phyloP scores from a whole-genome alignment of 495 filamentous ascomycete species.

The Barbatosphaeria neglecta region DNA sequence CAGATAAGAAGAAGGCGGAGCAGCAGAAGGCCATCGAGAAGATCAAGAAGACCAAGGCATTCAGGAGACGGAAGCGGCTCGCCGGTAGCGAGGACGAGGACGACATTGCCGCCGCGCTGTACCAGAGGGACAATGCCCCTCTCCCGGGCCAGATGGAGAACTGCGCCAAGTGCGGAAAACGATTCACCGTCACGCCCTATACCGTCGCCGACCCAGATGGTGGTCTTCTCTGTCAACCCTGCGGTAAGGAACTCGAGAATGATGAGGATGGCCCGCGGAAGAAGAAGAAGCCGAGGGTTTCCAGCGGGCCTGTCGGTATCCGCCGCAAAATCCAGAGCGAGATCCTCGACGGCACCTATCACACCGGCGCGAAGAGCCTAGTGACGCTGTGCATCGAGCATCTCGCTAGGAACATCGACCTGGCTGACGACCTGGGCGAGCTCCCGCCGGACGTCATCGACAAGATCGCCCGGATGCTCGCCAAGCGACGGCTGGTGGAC shows the following conservation, averaged over 20 bases:
- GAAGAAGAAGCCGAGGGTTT: constrained; percentile 27
- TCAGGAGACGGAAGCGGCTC: constrained; percentile 53
- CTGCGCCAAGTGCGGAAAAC: constrained; percentile 72
- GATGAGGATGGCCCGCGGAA: constrained; percentile 53
- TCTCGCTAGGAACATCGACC: constrained; percentile 67
- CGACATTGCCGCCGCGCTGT: constrained; percentile 41
- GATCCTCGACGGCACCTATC: constrained; percentile 60
- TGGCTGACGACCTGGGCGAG: constrained; percentile 76
- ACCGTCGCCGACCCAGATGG: constrained; percentile 70
- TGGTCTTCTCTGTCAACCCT: constrained; percentile 73
- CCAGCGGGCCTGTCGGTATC: constrained; percentile 28
- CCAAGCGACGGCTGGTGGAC: constrained; percentile 63
- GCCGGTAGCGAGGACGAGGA: constrained; percentile 31
- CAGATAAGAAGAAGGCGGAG: constrained; percentile 46
- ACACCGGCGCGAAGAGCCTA: constrained; percentile 58
- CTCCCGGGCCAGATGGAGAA: constrained; percentile 79
- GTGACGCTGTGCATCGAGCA: constrained; percentile 75
- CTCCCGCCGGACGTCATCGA: constrained; percentile 55
- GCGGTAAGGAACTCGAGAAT: constrained; percentile 63
- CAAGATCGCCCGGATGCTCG: constrained; percentile 68
- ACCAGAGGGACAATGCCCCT: constrained; percentile 51
- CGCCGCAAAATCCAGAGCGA: constrained; percentile 68
- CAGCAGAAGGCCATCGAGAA: constrained; percentile 55
- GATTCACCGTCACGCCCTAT: constrained; percentile 91
- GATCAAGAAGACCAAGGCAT: constrained; percentile 70